A percentile compares a stretch with the other conserved stretches of the same genome.
These are phyloP conservation scores for Emericellopsis atlantica DNA, from an alignment of 2,329 filamentous ascomycete genomes.

Conservation along the genomic window DNA sequence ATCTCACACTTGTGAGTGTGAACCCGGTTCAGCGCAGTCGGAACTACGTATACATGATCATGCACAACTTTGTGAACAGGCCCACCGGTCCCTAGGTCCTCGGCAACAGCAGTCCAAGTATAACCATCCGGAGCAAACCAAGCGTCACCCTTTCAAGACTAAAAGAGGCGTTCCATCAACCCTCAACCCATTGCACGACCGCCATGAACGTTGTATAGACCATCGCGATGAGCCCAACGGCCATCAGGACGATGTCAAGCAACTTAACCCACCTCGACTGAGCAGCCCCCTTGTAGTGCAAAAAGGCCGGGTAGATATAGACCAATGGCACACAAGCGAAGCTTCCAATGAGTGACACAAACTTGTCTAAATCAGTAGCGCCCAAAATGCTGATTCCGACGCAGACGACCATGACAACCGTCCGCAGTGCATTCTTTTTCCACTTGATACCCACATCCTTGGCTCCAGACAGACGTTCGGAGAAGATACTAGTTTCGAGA, in stretches of 20 bases:
- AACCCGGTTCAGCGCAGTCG: no score
- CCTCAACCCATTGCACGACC: constrained; percentile 19
- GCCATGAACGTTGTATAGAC: constrained; percentile 59
- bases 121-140: no score
- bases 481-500: constrained; percentile 55
- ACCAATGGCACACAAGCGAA: constrained; percentile 65
- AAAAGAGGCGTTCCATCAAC: neutral
- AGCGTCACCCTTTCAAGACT: no score
- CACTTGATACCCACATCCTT: constrained; percentile 53
- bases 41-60: no score
- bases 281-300: constrained; percentile 59
- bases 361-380: constrained; percentile 59
- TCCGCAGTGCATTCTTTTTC: constrained; percentile 61
- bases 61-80: no score
- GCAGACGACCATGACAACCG: constrained; percentile 42
- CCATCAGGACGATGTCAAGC: constrained; percentile 50
- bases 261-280: constrained; percentile 38
- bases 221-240: constrained; percentile 53
- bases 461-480: constrained; percentile 52
- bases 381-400: constrained; percentile 50
- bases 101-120: no score
- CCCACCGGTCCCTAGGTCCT: no score
- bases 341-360: constrained; percentile 61
- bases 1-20: no score
- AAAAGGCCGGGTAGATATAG: constrained; percentile 61